Base-by-base conservation (phyloP, 208 protist species). In the Acanthamoeba rhysodes region DNA sequence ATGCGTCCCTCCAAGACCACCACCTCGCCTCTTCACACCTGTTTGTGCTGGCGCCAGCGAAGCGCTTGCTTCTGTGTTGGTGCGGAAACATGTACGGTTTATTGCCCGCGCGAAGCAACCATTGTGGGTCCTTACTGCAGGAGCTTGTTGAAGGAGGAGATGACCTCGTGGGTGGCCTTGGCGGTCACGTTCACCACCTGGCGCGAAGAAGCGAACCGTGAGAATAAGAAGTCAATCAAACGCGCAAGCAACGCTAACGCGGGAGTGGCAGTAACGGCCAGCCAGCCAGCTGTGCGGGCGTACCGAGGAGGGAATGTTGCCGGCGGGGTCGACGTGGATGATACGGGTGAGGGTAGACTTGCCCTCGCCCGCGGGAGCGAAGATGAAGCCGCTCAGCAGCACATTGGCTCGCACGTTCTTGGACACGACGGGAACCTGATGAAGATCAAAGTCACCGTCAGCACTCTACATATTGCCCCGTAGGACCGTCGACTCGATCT, bases 261-360 rank as follows among this genome's bases (percentile, higher is more conserved):
- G 41, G 41, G 41, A 45, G 5, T 45, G 41, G 3, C 53, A 20
- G 53, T 9, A 9, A 57, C 4, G 14, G 12, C 8, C 50, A 55
- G 53, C 53, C 7, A 12, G 16, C 1, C 7, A 9, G 53, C 53
- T 20, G 53, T 12, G 14, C 53, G 53, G 53, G 4, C 53, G 53
- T 29, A 82, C 72, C 37, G 72, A 82, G 29, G 72, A 82, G 72
- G 72, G 72, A n/a, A 82, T 82, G 72, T 82, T 82, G 72, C 72
- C 72, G n/a, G 72, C 72, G 72, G 72, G 37, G 72, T 82, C 72
- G 37, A 82, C 32, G 72, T 82, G 72, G 72, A 82, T 82, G 72
- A 82, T 50, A 41, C 72, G 32, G 37, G 72, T 82, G 20, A 82
- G 32, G 72, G 72, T 82, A 9, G 72, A 53, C 72, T 82, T 41